A percentile compares a stretch with the other conserved stretches of the same genome.
Evolutionary conservation across 2,329 filamentous ascomycete genomes (phyloP).

Genomic region (Incumbomyces delicatus): DNA sequence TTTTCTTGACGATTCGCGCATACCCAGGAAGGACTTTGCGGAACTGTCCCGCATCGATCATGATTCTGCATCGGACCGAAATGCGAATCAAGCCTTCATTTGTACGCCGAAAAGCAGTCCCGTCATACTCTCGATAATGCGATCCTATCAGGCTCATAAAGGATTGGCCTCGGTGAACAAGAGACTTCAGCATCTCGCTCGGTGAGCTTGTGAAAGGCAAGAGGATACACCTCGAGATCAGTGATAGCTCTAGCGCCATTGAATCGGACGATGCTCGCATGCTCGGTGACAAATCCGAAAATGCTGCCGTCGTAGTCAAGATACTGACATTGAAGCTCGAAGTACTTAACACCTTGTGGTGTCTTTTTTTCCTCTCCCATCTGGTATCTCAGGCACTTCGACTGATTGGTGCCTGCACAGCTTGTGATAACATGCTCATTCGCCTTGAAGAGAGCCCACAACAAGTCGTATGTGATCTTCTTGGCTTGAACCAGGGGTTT

Average conservation of each 20-base stretch:
- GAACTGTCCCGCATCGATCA: constrained; percentile 24
- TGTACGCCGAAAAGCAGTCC: constrained; percentile 26
- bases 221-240: constrained; percentile 24
- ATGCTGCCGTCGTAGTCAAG: constrained; percentile 25
- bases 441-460: constrained; percentile 29
- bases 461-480: constrained; percentile 29
- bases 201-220: constrained; percentile 22
- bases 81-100: constrained; percentile 17
- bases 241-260: constrained; percentile 23
- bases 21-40: constrained; percentile 22
- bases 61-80: constrained; percentile 21
- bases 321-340: constrained; percentile 22
- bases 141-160: constrained; percentile 23
- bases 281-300: constrained; percentile 21
- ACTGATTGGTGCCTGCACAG: constrained; percentile 7
- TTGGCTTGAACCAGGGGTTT: constrained; percentile 21
- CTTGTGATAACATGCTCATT: constrained; percentile 23
- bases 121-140: constrained; percentile 24
- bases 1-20: constrained; percentile 7
- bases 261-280: constrained; percentile 22
- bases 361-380: constrained; percentile 18
- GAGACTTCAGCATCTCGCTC: constrained; percentile 17
- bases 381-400: constrained; percentile 18
- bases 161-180: constrained; percentile 23
- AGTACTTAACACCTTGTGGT: constrained; percentile 17